phyloP scores from a whole-genome alignment of 2,329 filamentous ascomycete species.

The Emergomyces orientalis region DNA sequence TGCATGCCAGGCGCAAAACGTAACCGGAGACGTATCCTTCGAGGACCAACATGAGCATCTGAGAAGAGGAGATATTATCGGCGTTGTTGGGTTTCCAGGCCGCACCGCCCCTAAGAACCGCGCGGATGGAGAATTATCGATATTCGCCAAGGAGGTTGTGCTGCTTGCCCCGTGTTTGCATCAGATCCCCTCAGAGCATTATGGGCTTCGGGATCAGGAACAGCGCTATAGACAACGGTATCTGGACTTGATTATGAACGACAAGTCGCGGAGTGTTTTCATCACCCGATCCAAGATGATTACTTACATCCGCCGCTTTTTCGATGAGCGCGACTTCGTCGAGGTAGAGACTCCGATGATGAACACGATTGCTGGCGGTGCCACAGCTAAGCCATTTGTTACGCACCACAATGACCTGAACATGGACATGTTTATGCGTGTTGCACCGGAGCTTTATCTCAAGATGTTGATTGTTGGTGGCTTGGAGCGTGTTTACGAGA shows the following conservation, averaged over 20 bases:
- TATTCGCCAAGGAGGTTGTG: slow-evolving; percentile 79
- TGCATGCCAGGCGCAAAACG: slow-evolving; percentile 79
- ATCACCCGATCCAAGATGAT: slow-evolving; percentile 80
- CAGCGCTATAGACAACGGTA: slow-evolving; percentile 88
- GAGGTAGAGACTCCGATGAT: slow-evolving; percentile 98
- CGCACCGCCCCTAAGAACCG: slow-evolving; percentile 83
- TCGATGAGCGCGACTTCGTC: slow-evolving; percentile 78
- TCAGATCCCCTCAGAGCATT: slow-evolving; percentile 74
- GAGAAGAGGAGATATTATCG: slow-evolving; percentile 85
- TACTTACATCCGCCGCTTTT: slow-evolving; percentile 77
- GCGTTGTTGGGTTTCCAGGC: slow-evolving; percentile 73
- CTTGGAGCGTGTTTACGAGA: slow-evolving; percentile 87
- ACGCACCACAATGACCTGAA: slow-evolving; percentile 95
- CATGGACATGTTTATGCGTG: slow-evolving; percentile 89
- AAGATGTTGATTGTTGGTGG: slow-evolving; percentile 96
- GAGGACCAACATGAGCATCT: slow-evolving; percentile 83
- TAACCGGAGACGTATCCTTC: slow-evolving; percentile 60
- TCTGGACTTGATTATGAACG: slow-evolving; percentile 95
- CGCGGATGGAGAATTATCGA: slow-evolving; percentile 81
- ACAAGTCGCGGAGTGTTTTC: slow-evolving; percentile 72
- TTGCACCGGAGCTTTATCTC: slow-evolving; percentile 90
- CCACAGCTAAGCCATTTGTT: slow-evolving; percentile 87
- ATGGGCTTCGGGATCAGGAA: slow-evolving; percentile 92
- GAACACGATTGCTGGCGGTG: slow-evolving; percentile 89
- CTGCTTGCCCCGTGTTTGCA: slow-evolving; percentile 87